These are phyloP conservation scores for Aspergillus fumigatiaffinis DNA, from an alignment of 2,329 filamentous ascomycete species.

Conservation along the genomic window DNA sequence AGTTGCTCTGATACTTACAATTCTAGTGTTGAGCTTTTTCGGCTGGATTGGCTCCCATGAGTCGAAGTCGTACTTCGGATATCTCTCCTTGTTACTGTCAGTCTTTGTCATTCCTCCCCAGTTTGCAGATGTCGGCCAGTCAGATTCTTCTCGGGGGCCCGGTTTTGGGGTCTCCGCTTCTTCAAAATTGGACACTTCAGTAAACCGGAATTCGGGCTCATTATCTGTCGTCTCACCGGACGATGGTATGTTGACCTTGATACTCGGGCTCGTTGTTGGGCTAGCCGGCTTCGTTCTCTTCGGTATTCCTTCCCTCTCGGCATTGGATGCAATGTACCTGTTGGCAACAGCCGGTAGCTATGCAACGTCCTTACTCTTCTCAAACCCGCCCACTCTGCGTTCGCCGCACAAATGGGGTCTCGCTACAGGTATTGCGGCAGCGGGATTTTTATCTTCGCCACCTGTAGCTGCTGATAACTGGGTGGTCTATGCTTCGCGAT, in stretches of 20 bases:
- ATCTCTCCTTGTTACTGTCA: constrained; percentile 44
- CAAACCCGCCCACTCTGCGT: constrained; percentile 21
- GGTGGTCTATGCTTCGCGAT: constrained; percentile 24
- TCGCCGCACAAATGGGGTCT: constrained; percentile 32
- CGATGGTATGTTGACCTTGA: constrained; percentile 26
- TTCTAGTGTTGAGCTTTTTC: constrained; percentile 23
- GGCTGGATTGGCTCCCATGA: constrained; percentile 31
- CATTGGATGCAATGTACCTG: constrained; percentile 22
- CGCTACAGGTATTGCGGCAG: constrained; percentile 21
- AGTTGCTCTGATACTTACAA: constrained; percentile 20
- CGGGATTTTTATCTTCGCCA: constrained; percentile 28
- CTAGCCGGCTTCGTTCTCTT: constrained; percentile 22
- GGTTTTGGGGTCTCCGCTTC: constrained; percentile 19
- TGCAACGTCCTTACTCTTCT: constrained; percentile 24
- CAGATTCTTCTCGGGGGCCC: constrained; percentile 16
- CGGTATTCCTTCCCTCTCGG: constrained; percentile 16
- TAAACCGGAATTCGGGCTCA: constrained; percentile 11
- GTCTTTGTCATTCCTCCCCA: constrained; percentile 49
- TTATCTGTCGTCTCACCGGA: constrained; percentile 12
- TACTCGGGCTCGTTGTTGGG: constrained; percentile 24
- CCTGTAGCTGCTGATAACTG: constrained; percentile 24
- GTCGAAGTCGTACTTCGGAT: constrained; percentile 43
- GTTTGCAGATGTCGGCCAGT: constrained; percentile 26
- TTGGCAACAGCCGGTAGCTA: constrained; percentile 21
- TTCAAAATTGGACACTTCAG: not conserved